Evolutionary conservation across 2,329 filamentous ascomycete genomes (phyloP).

Genomic region (Sporothrix brasiliensis): DNA sequence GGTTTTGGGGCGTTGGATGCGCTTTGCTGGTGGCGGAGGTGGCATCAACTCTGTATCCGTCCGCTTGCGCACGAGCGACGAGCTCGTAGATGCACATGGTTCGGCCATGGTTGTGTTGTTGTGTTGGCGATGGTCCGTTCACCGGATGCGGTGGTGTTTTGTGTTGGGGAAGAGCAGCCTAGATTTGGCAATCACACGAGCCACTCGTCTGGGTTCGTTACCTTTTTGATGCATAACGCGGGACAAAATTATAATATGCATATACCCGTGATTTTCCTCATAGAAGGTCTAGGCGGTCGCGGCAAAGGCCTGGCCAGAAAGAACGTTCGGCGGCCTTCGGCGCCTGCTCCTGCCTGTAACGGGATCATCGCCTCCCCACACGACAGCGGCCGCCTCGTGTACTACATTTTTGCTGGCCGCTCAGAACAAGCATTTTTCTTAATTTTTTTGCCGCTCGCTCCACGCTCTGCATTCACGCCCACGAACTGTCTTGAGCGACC

Average conservation of each 20-base stretch:
- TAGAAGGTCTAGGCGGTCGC: background rate
- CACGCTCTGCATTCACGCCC: background rate
- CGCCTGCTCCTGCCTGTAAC: slow-evolving; percentile 11
- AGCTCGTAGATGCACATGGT: slow-evolving; percentile 46
- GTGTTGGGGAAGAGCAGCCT: background rate
- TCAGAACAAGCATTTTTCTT: slow-evolving; percentile 7
- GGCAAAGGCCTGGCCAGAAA: slow-evolving; percentile 2
- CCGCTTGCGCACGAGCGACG: slow-evolving; percentile 68
- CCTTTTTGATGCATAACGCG: background rate
- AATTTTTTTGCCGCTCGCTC: slow-evolving; percentile 1
- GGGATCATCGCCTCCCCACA: slow-evolving; percentile 27
- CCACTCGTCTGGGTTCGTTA: background rate
- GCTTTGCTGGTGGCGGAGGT: slow-evolving; percentile 79
- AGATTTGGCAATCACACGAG: background rate
- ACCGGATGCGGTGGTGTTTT: slow-evolving; percentile 2
- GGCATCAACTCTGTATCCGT: slow-evolving; percentile 78
- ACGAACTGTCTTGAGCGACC: background rate
- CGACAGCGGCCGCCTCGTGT: background rate
- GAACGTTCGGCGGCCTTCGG: slow-evolving; percentile 36
- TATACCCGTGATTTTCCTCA: background rate
- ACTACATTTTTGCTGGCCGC: slow-evolving; percentile 2
- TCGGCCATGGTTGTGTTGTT: slow-evolving; percentile 30
- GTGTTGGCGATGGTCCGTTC: background rate
- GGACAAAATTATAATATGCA: slow-evolving; percentile 1
- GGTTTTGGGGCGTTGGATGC: slow-evolving; percentile 85